Conservation (phyloP, 495 filamentous ascomycete species). For the Penicillium atrosanguineum region DNA sequence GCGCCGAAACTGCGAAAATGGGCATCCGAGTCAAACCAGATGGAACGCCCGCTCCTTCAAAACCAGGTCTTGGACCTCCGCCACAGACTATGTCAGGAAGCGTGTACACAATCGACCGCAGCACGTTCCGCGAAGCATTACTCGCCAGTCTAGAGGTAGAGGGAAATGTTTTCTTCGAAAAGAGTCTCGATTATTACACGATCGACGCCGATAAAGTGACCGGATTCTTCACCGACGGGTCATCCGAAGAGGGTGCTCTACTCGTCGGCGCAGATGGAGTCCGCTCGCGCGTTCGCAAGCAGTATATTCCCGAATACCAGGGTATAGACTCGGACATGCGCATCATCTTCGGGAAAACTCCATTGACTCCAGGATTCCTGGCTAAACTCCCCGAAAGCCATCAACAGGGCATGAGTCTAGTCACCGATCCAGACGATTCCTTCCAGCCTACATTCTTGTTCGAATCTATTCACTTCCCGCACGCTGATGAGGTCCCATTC, state of each 20-base stretch:
- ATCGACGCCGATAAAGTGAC: constrained; percentile 25
- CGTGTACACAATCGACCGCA: constrained; percentile 27
- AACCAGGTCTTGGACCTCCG: constrained; percentile 8
- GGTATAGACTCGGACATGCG: constrained; percentile 43
- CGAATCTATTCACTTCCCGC: constrained; percentile 33
- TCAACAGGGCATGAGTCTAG: constrained; percentile 13
- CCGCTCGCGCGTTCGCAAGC: constrained; percentile 36
- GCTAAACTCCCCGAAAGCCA: constrained; percentile 1
- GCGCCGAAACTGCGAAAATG: constrained; percentile 40
- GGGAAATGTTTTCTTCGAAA: constrained; percentile 42
- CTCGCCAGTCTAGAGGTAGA: constrained; percentile 26
- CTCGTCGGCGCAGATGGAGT: constrained; percentile 49
- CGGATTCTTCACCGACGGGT: constrained; percentile 40
- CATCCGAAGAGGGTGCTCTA: constrained; percentile 29
- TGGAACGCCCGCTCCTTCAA: not conserved
- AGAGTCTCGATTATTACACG: constrained; percentile 35
- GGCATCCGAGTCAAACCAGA: constrained; percentile 14
- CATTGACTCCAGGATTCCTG: constrained; percentile 12
- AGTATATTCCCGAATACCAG: constrained; percentile 39
- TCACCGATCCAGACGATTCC: constrained; percentile 14
- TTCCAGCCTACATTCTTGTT: constrained; percentile 33
- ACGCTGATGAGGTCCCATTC: constrained; percentile 7
- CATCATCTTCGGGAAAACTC: constrained; percentile 34
- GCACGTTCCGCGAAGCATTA: constrained; percentile 26
- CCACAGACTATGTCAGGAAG: constrained; percentile 3